phyloP scores from a whole-genome alignment of 2,329 filamentous ascomycete species.

The Fusarium concolor region DNA sequence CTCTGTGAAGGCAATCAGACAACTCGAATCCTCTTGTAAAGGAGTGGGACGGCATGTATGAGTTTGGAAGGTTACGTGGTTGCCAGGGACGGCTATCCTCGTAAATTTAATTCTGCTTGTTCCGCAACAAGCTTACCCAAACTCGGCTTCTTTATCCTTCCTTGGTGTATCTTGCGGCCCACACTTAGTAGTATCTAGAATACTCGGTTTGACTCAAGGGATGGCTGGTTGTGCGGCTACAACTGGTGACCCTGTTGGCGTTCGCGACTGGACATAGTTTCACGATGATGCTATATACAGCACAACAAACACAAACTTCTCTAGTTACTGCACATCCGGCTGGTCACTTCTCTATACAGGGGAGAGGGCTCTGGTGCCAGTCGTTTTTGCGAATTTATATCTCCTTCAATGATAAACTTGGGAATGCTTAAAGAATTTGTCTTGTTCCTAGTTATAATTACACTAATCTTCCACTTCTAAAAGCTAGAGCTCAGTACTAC shows the following conservation, averaged over 20 bases:
- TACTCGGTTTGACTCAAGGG: neutral
- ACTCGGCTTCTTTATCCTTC: too few species aligned
- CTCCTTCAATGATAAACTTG: neutral
- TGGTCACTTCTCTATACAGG: neutral
- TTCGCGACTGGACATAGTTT: neutral
- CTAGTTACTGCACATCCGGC: neutral
- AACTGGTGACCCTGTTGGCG: neutral
- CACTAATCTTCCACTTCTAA: neutral
- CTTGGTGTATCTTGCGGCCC: neutral
- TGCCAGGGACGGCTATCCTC: neutral
- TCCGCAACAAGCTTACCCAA: neutral
- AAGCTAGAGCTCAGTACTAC: neutral
- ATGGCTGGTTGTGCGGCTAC: neutral
- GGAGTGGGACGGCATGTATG: neutral
- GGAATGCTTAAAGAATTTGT: too few species aligned
- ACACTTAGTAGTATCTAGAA: neutral
- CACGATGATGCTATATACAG: too few species aligned
- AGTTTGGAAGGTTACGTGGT: neutral
- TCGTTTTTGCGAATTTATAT: too few species aligned
- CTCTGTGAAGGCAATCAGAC: neutral
- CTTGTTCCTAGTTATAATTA: neutral
- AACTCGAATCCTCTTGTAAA: slow-evolving; percentile 15
- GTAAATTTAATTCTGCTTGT: neutral
- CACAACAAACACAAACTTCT: neutral
- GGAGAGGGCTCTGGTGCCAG: neutral